Evolutionary conservation across 331 rosid genomes (phyloP).

Genomic region (Ulmus americana): DNA sequence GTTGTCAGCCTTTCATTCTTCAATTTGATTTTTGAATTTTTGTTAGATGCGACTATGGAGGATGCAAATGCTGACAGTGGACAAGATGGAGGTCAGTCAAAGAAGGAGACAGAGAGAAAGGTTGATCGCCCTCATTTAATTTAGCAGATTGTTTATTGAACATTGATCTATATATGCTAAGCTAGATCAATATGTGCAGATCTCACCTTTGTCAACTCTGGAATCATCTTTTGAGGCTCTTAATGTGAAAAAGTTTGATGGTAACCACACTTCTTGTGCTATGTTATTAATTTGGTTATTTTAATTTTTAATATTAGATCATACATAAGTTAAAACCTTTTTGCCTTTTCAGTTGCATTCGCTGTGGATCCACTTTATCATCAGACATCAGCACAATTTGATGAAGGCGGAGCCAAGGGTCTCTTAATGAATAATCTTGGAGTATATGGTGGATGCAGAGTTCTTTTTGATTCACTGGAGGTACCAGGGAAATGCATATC

Average conservation of each 20-base stretch:
- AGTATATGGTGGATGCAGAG: constrained; percentile 70
- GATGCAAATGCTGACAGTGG: constrained; percentile 43
- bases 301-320: constrained; percentile 25
- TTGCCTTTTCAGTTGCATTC: constrained; percentile 68
- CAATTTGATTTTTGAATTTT: not conserved
- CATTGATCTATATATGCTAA: constrained; percentile 11
- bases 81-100: constrained; percentile 39
- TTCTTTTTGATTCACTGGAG: constrained; percentile 89
- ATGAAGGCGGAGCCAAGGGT: constrained; percentile 98
- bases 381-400: constrained; percentile 94
- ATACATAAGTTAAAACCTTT: constrained; percentile 26
- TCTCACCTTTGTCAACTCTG: constrained; percentile 86
- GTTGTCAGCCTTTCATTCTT: constrained; percentile 22
- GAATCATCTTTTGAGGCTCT: constrained; percentile 87
- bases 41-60: constrained; percentile 38
- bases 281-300: constrained; percentile 23
- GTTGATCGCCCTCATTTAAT: constrained; percentile 30
- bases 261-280: constrained; percentile 44
- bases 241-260: constrained; percentile 87
- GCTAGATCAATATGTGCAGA: constrained; percentile 46
- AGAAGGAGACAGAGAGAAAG: constrained; percentile 63
- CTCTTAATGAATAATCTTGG: constrained; percentile 90
- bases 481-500: constrained; percentile 66
- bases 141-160: constrained; percentile 8
- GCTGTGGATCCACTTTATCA: constrained; percentile 91